These are phyloP conservation scores for Tetrahymena borealis DNA, from an alignment of 73 alveolate genomes.

Conservation along the genomic window DNA sequence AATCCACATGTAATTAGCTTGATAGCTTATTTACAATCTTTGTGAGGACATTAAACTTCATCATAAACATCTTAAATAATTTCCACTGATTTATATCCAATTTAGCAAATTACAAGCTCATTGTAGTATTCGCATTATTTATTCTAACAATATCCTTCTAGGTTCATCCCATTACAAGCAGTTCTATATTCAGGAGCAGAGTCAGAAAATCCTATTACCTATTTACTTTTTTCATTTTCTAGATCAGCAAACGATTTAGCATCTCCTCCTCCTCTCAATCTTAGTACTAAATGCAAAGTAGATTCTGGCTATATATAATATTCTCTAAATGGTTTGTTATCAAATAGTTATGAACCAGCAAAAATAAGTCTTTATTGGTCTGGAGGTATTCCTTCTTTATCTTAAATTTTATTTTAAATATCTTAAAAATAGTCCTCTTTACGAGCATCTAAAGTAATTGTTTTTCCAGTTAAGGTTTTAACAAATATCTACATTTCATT, in stretches of 20 bases:
- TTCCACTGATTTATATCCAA: neutral
- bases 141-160: neutral
- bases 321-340: neutral
- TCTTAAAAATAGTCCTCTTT: too few relatives aligned
- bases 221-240: neutral
- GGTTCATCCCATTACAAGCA: neutral
- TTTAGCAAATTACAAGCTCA: neutral
- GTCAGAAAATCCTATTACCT: neutral
- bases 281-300: neutral
- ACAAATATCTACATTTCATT: too few relatives aligned
- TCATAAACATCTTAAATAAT: neutral
- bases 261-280: neutral
- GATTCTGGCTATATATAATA: neutral
- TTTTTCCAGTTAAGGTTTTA: too few relatives aligned
- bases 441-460: too few relatives aligned
- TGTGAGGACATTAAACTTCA: neutral
- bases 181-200: neutral
- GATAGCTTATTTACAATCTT: neutral
- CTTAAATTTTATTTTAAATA: too few relatives aligned
- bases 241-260: neutral
- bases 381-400: too few relatives aligned
- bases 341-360: conserved; percentile 8
- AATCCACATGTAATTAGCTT: neutral
- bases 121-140: neutral
- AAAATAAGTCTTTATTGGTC: conserved; percentile 3